Percentiles rank a stretch among this genome's conserved stretches.
These are phyloP conservation scores for Desmodesmus armatus DNA, from an alignment of 139 green algal species.

Conservation along the genomic window DNA sequence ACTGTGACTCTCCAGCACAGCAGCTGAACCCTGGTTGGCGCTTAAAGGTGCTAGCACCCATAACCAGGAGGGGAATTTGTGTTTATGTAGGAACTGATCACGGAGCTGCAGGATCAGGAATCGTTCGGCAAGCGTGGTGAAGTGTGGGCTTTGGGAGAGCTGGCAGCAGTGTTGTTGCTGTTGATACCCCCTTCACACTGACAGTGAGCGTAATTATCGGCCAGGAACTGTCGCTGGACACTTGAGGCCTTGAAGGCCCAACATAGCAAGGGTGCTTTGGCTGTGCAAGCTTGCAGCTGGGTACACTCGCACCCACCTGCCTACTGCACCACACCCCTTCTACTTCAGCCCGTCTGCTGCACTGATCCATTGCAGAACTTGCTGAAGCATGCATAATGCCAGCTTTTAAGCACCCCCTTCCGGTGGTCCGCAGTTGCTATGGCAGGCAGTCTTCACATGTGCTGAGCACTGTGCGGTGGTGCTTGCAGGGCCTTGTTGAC, in stretches of 20 bases:
- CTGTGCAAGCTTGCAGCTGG: too few relatives aligned
- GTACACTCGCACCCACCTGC: too few relatives aligned
- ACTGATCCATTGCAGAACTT: too few relatives aligned
- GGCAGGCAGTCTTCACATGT: too few relatives aligned
- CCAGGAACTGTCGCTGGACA: too few relatives aligned
- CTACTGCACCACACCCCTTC: too few relatives aligned
- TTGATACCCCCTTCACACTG: constrained; percentile 56
- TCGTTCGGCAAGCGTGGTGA: constrained; percentile 63
- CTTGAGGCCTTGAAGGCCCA: too few relatives aligned
- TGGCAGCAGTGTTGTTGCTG: constrained; percentile 49
- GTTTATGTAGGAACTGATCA: constrained; percentile 58
- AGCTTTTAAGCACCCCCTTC: too few relatives aligned
- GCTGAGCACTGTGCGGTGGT: neutral
- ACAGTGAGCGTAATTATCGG: constrained; percentile 49
- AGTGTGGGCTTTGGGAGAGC: constrained; percentile 53
- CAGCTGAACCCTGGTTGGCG: neutral
- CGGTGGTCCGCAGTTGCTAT: too few relatives aligned
- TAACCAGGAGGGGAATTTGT: neutral
- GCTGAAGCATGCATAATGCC: too few relatives aligned
- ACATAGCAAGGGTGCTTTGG: too few relatives aligned
- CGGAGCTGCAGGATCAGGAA: constrained; percentile 53
- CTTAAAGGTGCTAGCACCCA: neutral
- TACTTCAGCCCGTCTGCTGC: too few relatives aligned
- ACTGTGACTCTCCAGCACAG: neutral
- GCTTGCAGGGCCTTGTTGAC: constrained; percentile 60